These are phyloP conservation scores for Fusarium sp. DNA, from an alignment of 2,329 filamentous ascomycete genomes.

Conservation along the genomic window DNA sequence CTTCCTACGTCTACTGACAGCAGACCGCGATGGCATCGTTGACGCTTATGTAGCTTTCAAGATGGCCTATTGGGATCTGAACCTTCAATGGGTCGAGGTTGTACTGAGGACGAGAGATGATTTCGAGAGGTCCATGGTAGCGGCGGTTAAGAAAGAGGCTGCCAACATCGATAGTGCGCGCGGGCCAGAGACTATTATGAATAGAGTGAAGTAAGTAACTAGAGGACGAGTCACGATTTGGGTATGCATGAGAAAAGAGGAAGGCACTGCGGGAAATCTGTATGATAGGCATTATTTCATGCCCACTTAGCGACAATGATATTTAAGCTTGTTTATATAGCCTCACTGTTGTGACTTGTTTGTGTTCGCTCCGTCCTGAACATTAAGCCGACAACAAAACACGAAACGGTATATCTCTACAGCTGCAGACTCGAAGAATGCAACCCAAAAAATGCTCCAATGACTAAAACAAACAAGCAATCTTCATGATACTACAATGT, in stretches of 20 bases:
- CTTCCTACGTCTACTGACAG: constrained; percentile 82
- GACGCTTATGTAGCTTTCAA: constrained; percentile 88
- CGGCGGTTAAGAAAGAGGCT: constrained; percentile 87
- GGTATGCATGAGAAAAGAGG: constrained; percentile 10
- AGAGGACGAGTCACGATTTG: constrained; percentile 14
- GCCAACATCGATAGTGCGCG: constrained; percentile 85
- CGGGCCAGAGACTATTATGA: constrained; percentile 93
- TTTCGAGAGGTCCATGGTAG: constrained; percentile 91
- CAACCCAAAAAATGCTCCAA: constrained; percentile 16
- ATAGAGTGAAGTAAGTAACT: constrained; percentile 83
- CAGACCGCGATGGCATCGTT: constrained; percentile 78
- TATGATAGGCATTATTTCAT: constrained; percentile 35
- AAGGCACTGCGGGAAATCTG: constrained; percentile 19
- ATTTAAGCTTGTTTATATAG: constrained; percentile 24
- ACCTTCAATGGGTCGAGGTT: constrained; percentile 94
- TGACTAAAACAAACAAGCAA: constrained; percentile 24
- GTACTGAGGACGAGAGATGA: constrained; percentile 89
- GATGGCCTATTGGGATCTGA: constrained; percentile 89
- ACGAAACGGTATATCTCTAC: constrained; percentile 15
- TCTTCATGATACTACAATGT: constrained; percentile 35
- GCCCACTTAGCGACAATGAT: constrained; percentile 37
- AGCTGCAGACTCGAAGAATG: constrained; percentile 13
- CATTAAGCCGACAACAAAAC: constrained; percentile 7
- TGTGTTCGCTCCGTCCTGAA: neutral
- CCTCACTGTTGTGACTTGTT: constrained; percentile 15